Evolutionary conservation across 1,139 yeast genomes (phyloP), one percentile per base, ranked within the genome.

Genomic region (Saccharomycopsis crataegensis): DNA sequence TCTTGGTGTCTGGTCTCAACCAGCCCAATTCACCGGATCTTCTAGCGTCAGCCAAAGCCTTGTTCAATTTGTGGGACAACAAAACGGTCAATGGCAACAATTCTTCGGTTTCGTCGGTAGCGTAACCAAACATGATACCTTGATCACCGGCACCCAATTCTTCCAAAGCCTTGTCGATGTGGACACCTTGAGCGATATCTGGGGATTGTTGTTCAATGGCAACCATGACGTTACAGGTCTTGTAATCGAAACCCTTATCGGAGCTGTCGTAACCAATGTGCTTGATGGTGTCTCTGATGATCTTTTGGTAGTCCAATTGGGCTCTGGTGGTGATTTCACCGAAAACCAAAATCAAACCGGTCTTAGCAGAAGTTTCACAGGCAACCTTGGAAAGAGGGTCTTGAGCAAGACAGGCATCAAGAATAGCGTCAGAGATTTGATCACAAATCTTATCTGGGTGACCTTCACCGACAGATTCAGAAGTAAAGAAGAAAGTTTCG

Each of bases 131-230:
- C 99, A 93, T 93, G 72, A 93, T 93, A 83, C 99, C 98, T 78
- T 93, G 99, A 78, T 93, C 99, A 84, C 99, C 99, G 62, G 99
- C 99, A 73, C 99, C 99, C 69, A 93, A 83, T 58, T 93, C 95
- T 79, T 93, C 99, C 64, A 93, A 79, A 58, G 96, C 94, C 77
- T 90, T 82, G 73, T 93, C 97, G 76, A 86, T 88, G 75, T 93
- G 99, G 69, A 93, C 83, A 80, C 99, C 99, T 78, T 93, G 98
- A 61, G 99, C 99, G 66, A 93, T 93, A 76, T 93, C 99, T 65
- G 96, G 95, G 56, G 98, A 90, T 77, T 93, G 99, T 77, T 93
- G 98, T 79, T 93, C 99, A 73, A 93, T 90, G 72, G 99, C 99
- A 62, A 93, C 99, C 64, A 94, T 80, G 58, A 93, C 98, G 75